Base-by-base conservation (phyloP, 768 basidiomycete species). In the Lentinula aciculospora region DNA sequence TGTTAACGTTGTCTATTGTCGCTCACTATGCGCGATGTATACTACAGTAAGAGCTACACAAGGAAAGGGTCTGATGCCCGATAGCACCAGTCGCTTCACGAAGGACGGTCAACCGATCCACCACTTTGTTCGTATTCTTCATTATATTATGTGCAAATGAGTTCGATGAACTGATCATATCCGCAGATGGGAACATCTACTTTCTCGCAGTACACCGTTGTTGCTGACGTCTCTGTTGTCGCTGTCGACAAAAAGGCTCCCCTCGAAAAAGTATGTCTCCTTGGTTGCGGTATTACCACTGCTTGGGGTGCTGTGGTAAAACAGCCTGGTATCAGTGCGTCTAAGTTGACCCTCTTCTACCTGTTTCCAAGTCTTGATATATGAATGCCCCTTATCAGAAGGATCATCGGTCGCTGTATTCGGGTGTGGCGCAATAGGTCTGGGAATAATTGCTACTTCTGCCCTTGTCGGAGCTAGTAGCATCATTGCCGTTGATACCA, bases 131-230 rank as follows among this genome's bases (percentile, higher is more conserved):
- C 62, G 91, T 75, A 6, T 44, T 53, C 54, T 39, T 48, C n/a
- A 5, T 28, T 8, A n/a, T 19, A 17, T 10, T 10, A 6, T 31
- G 4, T 1, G 10, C 7, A 13, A 8, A 8, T 4, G 13, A 19
- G 29, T 45, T 56, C 3, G 32, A n/a, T n/a, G n/a, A n/a, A n/a
- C n/a, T 19, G 5, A 27, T 15, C 3, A 17, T 13, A 21, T 34
- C 10, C 29, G 34, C 57, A 97, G 94, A 99, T 98, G 97, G 97
- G 97, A 42, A 93, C 89, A 27, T 98, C 96, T 31, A 96, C 97
- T 2, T 99, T 99, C 78, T 97, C 96, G n/a, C 95, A 98, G 70
- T 99, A 98, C 78, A 97, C 97, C 7, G 97, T 99, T 59, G 94
- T 99, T 2, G 91, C 94, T 46, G 94, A 99, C 63, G 94, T 94